Conservation (phyloP, 208 protist species). For the Willaertia magna region DNA sequence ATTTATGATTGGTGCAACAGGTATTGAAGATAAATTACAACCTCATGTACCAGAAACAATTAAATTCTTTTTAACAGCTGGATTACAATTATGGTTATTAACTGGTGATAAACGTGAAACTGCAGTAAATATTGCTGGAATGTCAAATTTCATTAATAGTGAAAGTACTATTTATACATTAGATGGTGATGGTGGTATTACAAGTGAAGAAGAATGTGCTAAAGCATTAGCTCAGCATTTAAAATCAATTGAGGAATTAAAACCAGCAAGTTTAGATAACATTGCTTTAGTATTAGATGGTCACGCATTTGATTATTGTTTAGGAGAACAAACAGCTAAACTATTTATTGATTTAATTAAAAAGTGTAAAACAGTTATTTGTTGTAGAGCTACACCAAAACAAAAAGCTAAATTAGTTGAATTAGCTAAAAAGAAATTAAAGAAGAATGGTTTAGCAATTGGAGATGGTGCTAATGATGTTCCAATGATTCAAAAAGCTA, state of each 20-base stretch:
- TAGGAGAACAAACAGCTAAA: neutral
- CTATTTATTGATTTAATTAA: slow-evolving; percentile 13
- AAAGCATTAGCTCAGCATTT: neutral
- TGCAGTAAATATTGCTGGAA: slow-evolving; percentile 84
- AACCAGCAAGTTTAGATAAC: neutral
- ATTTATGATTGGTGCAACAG: slow-evolving; percentile 32
- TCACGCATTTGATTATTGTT: neutral
- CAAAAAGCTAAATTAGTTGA: slow-evolving; percentile 57
- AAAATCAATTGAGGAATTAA: neutral
- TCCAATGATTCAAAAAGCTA: slow-evolving; percentile 79
- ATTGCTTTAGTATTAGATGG: slow-evolving; percentile 13
- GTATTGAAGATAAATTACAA: slow-evolving; percentile 46
- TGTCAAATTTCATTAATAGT: slow-evolving; percentile 40
- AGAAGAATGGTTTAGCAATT: slow-evolving; percentile 47
- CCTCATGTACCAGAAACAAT: slow-evolving; percentile 37
- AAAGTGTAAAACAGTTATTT: slow-evolving; percentile 38
- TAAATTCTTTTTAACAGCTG: slow-evolving; percentile 27
- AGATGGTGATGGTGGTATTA: neutral
- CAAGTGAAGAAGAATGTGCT: neutral
- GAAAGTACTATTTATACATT: neutral
- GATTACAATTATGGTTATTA: slow-evolving; percentile 72
- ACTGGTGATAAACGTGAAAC: slow-evolving; percentile 96
- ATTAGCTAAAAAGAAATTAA: slow-evolving; percentile 45
- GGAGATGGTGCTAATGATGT: slow-evolving; percentile 29
- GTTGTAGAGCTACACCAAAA: slow-evolving; percentile 59